These are phyloP conservation scores for Ophiocordyceps camponoti-leonardi DNA, from an alignment of 2,329 filamentous ascomycete species.

Conservation along the genomic window DNA sequence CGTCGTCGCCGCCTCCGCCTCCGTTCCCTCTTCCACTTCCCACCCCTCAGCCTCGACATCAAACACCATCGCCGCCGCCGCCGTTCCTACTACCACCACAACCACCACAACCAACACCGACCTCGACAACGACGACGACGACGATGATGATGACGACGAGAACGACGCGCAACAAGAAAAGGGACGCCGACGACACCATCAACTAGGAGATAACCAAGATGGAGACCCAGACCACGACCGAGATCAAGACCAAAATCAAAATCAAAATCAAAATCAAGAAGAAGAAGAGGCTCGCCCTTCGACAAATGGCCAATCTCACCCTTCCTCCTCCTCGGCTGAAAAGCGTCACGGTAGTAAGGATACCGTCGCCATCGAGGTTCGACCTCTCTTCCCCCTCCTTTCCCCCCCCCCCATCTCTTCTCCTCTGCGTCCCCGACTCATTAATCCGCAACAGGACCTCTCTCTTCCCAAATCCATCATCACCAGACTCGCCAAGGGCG, in stretches of 20 bases:
- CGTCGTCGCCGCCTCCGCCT: no score
- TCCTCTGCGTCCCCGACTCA: no score
- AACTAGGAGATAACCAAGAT: slow-evolving; percentile 11
- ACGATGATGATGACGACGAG: background rate
- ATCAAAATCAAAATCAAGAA: no score
- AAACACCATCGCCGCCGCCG: no score
- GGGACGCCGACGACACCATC: slow-evolving; percentile 11
- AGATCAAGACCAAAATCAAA: no score
- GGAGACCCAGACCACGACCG: background rate
- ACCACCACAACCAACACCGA: background rate
- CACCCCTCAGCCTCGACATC: no score
- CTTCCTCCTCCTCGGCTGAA: no score
- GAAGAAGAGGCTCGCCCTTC: no score
- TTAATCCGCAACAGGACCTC: slow-evolving; percentile 54
- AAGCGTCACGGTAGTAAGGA: slow-evolving; percentile 9
- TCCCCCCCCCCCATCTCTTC: background rate
- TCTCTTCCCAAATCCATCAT: slow-evolving; percentile 68
- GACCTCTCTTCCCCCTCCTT: background rate
- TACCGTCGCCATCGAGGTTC: slow-evolving; percentile 35
- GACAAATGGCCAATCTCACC: no score
- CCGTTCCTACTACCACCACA: no score
- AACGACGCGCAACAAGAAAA: no score
- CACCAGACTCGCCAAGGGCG: slow-evolving; percentile 61
- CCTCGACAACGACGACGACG: slow-evolving; percentile 3
- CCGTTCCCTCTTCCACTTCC: slow-evolving; percentile 8